Base-by-base conservation (phyloP, 2,329 filamentous ascomycete genomes). In the Ambrosiella cleistominuta region DNA sequence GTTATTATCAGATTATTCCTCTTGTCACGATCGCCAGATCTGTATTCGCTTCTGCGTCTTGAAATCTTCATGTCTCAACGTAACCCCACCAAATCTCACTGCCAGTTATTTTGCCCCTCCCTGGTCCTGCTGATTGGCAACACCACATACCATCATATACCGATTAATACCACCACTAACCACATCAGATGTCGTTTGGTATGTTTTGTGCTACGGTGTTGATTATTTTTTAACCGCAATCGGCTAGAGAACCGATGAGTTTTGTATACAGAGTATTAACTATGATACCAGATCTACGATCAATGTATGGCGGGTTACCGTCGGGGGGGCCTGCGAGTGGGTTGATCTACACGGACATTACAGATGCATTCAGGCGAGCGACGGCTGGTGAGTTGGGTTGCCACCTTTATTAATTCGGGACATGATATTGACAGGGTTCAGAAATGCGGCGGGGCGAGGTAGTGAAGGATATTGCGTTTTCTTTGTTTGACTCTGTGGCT, bases 381-480 rank as follows among this genome's bases (percentile, higher is more conserved):
- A 47, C 56, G 15, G 51, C 56, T 19, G 56, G 59, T 61, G 44
- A 17, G 59, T 58, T 36, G n/a, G 12, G 17, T 12, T 35, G 13
- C 2, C 9, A 54, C n/a, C 15, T 35, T 44, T 7, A 54, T 44
- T 11, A 19, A 27, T 27, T 54, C 51, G 35, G 11, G 6, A 19
- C 19, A n/a, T 8, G 17, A 44, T 55, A 39, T 44, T 39, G n/a
- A 39, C 36, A 9, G 19, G 40, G 35, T 3, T 19, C 42, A 61
- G 59, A 61, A 38, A 56, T 61, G 59, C 56, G 55, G 45, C 56
- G 56, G 5, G 93, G 93, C 38, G 82, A 94, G 64, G 78, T 98
- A 2, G 78, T 97, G 62, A 96, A 96, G 72, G 90, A 97, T 88
- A 87, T 86, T 50, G 82, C 81, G 67, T 97, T 98, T 66, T 95